Conservation (phyloP, 371 early-diverging fungal species). For the Mortierella sp. region DNA sequence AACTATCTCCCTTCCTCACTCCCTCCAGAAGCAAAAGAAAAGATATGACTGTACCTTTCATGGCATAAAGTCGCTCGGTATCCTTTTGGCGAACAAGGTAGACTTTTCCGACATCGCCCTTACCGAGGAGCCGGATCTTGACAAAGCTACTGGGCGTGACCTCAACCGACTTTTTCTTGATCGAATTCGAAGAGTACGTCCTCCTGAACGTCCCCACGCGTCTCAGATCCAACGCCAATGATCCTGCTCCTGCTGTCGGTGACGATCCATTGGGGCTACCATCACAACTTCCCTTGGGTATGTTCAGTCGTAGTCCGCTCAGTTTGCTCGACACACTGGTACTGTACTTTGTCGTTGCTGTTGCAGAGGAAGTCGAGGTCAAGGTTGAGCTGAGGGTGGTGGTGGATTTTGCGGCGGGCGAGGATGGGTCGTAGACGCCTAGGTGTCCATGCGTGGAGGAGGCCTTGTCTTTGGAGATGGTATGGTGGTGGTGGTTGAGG, state of each 20-base stretch:
- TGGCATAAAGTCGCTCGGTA: constrained; percentile 88
- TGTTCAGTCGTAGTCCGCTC: constrained; percentile 32
- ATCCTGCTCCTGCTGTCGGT: background rate
- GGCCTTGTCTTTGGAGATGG: constrained; percentile 19
- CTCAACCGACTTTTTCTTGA: constrained; percentile 81
- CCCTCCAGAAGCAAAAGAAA: background rate
- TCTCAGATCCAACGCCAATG: constrained; percentile 30
- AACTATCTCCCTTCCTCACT: too few relatives aligned
- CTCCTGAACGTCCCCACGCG: constrained; percentile 55
- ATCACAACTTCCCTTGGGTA: too few relatives aligned
- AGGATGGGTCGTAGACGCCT: constrained; percentile 38
- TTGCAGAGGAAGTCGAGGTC: constrained; percentile 26
- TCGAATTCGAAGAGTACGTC: constrained; percentile 85
- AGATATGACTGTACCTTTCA: constrained; percentile 77
- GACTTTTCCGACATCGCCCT: constrained; percentile 97
- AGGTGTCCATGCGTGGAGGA: constrained; percentile 35
- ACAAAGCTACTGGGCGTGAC: constrained; percentile 89
- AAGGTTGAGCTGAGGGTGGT: constrained; percentile 47
- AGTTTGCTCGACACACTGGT: constrained; percentile 20
- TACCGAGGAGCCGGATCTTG: constrained; percentile 90
- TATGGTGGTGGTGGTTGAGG: constrained; percentile 35
- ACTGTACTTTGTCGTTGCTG: constrained; percentile 16
- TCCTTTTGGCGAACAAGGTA: constrained; percentile 93
- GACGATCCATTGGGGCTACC: constrained; percentile 31
- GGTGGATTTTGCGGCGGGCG: constrained; percentile 40